Evolutionary conservation across 2,329 filamentous ascomycete genomes (phyloP).

Genomic region (Tolypocladium endophyticum): DNA sequence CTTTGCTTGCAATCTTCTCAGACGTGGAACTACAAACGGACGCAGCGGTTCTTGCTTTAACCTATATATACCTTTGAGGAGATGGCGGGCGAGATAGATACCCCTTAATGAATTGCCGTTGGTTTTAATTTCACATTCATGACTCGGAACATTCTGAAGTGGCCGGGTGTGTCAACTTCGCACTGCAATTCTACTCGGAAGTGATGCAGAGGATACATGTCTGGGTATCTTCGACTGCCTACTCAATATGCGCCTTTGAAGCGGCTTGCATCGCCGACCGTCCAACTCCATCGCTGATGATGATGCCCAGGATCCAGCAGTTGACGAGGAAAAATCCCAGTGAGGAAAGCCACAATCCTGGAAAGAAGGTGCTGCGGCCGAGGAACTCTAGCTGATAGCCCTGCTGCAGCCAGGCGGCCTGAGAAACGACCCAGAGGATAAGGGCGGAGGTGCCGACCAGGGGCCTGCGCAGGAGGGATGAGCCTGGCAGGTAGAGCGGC

Average conservation of each 20-base stretch:
- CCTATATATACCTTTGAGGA: background rate
- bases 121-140: background rate
- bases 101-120: constrained; percentile 7
- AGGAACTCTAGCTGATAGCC: constrained; percentile 70
- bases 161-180: background rate
- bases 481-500: constrained; percentile 78
- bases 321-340: constrained; percentile 78
- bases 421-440: constrained; percentile 62
- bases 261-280: background rate
- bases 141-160: background rate
- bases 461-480: constrained; percentile 55
- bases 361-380: constrained; percentile 72
- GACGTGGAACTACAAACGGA: background rate
- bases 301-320: constrained; percentile 73
- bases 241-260: constrained; percentile 13
- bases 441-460: constrained; percentile 54
- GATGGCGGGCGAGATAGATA: constrained; percentile 7
- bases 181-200: too few species aligned
- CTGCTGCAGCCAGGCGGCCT: constrained; percentile 67
- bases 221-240: background rate
- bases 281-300: constrained; percentile 53
- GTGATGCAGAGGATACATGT: background rate
- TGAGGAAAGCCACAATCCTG: constrained; percentile 68
- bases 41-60: background rate
- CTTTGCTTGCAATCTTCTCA: background rate